Conservation (phyloP, 1,284 basidiomycete species). For the Cutaneotrichosporon sp. region DNA sequence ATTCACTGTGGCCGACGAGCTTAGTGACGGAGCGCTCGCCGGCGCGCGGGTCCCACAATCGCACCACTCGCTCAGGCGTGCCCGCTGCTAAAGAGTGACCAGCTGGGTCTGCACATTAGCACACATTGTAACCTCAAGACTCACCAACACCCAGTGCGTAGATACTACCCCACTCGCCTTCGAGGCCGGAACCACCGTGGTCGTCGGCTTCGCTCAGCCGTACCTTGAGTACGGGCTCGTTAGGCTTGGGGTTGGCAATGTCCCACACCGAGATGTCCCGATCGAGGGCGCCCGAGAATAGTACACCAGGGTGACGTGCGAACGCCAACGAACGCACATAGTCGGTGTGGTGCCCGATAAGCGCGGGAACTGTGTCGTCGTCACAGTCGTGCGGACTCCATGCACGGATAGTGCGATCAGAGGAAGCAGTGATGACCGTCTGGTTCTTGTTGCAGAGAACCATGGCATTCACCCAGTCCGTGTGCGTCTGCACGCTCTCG, state of each 20-base stretch:
- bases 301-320: conserved; percentile 75
- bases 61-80: conserved; percentile 82
- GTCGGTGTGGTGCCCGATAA: conserved; percentile 84
- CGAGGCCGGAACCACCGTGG: conserved; percentile 40
- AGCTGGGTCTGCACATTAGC: conserved; percentile 60
- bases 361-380: conserved; percentile 60
- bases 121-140: conserved; percentile 22
- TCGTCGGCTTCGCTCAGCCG: conserved; percentile 44
- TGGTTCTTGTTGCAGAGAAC: conserved; percentile 89
- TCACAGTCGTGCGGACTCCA: conserved; percentile 77
- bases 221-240: conserved; percentile 47
- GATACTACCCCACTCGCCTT: conserved; percentile 65
- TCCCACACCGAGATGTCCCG: conserved; percentile 94
- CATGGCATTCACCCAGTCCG: conserved; percentile 97
- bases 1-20: conserved; percentile 93
- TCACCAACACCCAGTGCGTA: conserved; percentile 68
- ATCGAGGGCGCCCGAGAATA: conserved; percentile 94
- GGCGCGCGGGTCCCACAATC: conserved; percentile 88
- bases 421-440: conserved; percentile 91
- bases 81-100: conserved; percentile 83
- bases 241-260: conserved; percentile 57
- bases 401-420: conserved; percentile 89
- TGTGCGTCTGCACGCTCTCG: conserved; percentile 79
- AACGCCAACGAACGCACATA: conserved; percentile 84
- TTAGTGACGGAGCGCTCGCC: conserved; percentile 61